These are phyloP conservation scores for Xylaria sp. DNA, from an alignment of 2,329 filamentous ascomycete genomes.

Conservation along the genomic window DNA sequence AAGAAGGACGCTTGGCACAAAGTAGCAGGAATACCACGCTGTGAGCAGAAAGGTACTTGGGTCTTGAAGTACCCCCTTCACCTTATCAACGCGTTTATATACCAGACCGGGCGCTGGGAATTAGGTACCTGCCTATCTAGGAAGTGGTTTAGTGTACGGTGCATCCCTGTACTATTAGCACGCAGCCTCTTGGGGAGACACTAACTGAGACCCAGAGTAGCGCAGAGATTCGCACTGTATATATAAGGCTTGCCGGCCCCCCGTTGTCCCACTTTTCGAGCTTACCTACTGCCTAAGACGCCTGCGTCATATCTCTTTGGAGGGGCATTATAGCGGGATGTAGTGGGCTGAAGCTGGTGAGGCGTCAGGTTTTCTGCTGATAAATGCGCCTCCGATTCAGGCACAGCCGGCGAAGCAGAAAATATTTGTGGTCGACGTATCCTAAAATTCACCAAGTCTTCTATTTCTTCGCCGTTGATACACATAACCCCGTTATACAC, in stretches of 20 bases:
- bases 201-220: background rate
- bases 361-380: constrained; percentile 36
- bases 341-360: constrained; percentile 13
- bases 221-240: background rate
- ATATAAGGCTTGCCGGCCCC: no score
- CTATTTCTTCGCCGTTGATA: background rate
- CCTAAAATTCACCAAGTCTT: background rate
- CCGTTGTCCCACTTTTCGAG: background rate
- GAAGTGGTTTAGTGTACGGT: no score
- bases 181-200: no score
- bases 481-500: background rate
- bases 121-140: background rate
- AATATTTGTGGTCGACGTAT: constrained; percentile 5
- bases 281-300: constrained; percentile 1
- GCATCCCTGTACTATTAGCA: no score
- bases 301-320: constrained; percentile 34
- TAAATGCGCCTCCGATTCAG: constrained; percentile 40
- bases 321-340: constrained; percentile 29
- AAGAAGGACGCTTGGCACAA: constrained; percentile 32
- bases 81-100: background rate
- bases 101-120: background rate
- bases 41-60: background rate
- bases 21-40: background rate
- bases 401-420: constrained; percentile 12
- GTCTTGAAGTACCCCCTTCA: background rate